These are phyloP conservation scores for Ilex asprella DNA, from an alignment of 257 asterid genomes.

Conservation along the genomic window DNA sequence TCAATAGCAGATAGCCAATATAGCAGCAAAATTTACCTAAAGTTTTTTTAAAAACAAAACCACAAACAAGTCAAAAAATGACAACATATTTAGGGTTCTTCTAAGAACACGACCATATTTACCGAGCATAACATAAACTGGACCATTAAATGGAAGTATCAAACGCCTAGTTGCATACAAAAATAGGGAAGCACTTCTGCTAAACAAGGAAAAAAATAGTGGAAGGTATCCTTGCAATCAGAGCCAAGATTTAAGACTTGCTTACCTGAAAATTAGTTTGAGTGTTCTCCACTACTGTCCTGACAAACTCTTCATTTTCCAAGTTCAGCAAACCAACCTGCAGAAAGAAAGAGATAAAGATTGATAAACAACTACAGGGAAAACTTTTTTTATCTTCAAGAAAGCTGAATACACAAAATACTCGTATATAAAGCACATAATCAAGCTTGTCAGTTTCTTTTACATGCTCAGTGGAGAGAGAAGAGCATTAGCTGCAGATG, in stretches of 20 bases:
- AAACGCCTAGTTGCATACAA: too few relatives aligned
- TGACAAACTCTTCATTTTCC: slow-evolving; percentile 90
- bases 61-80: too few relatives aligned
- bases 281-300: slow-evolving; percentile 55
- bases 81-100: too few relatives aligned
- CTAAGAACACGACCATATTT: too few relatives aligned
- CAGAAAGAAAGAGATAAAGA: slow-evolving; percentile 14
- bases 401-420: neutral
- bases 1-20: too few relatives aligned
- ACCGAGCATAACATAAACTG: too few relatives aligned
- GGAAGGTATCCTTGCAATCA: neutral
- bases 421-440: neutral
- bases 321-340: slow-evolving; percentile 88
- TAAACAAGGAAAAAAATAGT: neutral
- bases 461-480: neutral
- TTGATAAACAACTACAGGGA: slow-evolving; percentile 8
- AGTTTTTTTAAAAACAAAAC: too few relatives aligned
- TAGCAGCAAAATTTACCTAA: too few relatives aligned
- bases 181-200: too few relatives aligned
- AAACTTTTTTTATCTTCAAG: neutral
- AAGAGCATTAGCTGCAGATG: neutral
- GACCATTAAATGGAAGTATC: too few relatives aligned
- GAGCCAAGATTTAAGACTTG: neutral
- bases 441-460: neutral
- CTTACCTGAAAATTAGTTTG: slow-evolving; percentile 76